Base-by-base conservation (phyloP, 1,284 basidiomycete genomes). In the Papiliotrema laurentii region DNA sequence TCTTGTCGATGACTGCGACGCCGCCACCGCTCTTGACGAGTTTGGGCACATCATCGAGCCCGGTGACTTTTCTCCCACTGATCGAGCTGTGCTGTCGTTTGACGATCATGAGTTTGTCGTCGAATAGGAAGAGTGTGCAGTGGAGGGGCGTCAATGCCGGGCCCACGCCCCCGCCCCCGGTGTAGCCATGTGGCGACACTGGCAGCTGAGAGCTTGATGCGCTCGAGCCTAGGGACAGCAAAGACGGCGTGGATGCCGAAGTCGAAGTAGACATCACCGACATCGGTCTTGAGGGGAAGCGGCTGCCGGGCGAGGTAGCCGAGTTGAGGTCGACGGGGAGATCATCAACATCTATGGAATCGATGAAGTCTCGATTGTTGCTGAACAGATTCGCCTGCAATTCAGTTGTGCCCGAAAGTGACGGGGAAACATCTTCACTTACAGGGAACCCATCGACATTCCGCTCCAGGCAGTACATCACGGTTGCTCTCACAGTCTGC, bases 321-420 rank as follows among this genome's bases (percentile, higher is more conserved):
- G 54, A 54, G 24, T 56, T 47, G 28, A 75, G 66, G 50, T 86
- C 85, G 11, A 77, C 70, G 21, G 84, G 68, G 21, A 86, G 70
- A 62, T 98, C 96, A 59, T 94, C 88, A 1, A 93, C 89, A 66
- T 98, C 96, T 60, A 98, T 85, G 53, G 86, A 91, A 68, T 93
- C 92, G 53, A 98, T 82, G 67, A 89, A 94, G 54, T 84, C 82
- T 46, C 94, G 83, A 42, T 85, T 86, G 63, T 86, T 87, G 22
- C 86, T 91, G 68, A 91, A 86, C 16, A 97, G 73, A 21, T 83
- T 83, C 1, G 89, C 84, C 72, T 77, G 49, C 7, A n/a, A 5
- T 26, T 61, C 42, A 63, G 55, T 26, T 28, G 11, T 19, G 21
- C 3, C 18, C n/a, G 13, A 10, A 10, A 10, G 14, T 19, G 25